Evolutionary conservation across 2,329 filamentous ascomycete genomes (phyloP).

Genomic region (Beauveria medogensis): DNA sequence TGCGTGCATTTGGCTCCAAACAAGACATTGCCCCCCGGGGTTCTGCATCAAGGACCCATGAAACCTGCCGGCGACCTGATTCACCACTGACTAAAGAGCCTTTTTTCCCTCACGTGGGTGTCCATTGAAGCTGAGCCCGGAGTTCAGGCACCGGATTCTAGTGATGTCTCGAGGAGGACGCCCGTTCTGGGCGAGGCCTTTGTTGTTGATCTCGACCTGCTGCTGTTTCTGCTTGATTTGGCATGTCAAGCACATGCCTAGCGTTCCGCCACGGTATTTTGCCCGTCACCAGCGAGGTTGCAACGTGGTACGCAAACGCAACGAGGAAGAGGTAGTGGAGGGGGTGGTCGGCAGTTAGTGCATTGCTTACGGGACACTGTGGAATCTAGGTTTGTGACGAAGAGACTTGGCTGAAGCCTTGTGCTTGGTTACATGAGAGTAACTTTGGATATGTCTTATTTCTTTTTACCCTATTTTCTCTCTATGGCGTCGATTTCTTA

Average conservation of each 20-base stretch:
- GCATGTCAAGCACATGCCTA: not conserved
- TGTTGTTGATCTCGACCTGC: not conserved
- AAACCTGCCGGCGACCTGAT: not conserved
- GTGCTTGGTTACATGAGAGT: not conserved
- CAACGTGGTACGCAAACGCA: not conserved
- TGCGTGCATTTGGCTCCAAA: slow-evolving; percentile 1
- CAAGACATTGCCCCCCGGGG: not conserved
- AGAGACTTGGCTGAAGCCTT: not conserved
- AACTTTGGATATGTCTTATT: not conserved
- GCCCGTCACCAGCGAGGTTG: not conserved
- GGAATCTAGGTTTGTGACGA: not conserved
- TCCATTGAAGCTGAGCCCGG: not conserved
- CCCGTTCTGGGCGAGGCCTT: not conserved
- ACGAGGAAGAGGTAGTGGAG: not conserved
- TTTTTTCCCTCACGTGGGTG: not conserved
- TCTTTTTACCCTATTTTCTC: not conserved
- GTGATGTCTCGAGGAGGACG: too few species aligned
- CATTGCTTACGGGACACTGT: not conserved
- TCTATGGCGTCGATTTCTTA: not conserved
- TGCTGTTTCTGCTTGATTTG: not conserved
- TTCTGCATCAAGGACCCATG: not conserved
- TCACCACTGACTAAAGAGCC: not conserved
- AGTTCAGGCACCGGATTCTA: not conserved
- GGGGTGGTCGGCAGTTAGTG: not conserved
- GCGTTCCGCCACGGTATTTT: not conserved